Conservation (phyloP, 2,329 filamentous ascomycete genomes). For the Aspergillus nomiae region DNA sequence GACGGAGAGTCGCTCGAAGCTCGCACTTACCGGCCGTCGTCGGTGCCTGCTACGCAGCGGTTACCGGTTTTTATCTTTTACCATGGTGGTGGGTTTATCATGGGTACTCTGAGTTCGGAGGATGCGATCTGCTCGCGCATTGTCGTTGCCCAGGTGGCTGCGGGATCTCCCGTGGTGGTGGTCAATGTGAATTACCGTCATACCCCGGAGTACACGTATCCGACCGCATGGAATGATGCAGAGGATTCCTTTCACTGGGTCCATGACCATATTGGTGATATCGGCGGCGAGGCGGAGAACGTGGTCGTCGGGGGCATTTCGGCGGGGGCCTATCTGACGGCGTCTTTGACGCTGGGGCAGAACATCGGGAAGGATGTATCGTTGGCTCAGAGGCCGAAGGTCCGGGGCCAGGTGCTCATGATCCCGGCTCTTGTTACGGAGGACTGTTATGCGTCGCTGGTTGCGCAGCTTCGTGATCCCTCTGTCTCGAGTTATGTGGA, state of each 20-base stretch:
- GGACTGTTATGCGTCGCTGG: conserved; percentile 37
- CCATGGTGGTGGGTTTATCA: conserved; percentile 60
- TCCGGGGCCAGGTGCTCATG: conserved; percentile 56
- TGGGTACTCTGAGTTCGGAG: conserved; percentile 57
- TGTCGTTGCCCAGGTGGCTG: conserved; percentile 36
- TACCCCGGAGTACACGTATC: conserved; percentile 57
- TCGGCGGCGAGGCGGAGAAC: conserved; percentile 43
- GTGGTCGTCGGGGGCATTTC: conserved; percentile 55
- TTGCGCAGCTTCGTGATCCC: conserved; percentile 40
- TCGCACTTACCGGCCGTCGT: conserved; percentile 50
- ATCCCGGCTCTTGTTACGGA: conserved; percentile 50
- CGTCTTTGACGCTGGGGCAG: conserved; percentile 45
- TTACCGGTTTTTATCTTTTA: conserved; percentile 56
- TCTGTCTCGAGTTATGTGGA: conserved; percentile 49
- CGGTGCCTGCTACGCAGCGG: conserved; percentile 24
- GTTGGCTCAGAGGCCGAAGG: conserved; percentile 24
- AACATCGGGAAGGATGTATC: conserved; percentile 28
- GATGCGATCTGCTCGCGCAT: conserved; percentile 55
- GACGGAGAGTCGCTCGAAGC: conserved; percentile 50
- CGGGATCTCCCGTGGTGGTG: conserved; percentile 41
- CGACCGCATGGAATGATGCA: conserved; percentile 54
- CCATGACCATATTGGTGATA: conserved; percentile 43
- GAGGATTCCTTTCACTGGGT: conserved; percentile 60
- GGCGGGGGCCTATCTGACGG: conserved; percentile 49
- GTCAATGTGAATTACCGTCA: conserved; percentile 63